phyloP scores from a whole-genome alignment of 2,329 filamentous ascomycete species.

The Microcyclosporella mali region DNA sequence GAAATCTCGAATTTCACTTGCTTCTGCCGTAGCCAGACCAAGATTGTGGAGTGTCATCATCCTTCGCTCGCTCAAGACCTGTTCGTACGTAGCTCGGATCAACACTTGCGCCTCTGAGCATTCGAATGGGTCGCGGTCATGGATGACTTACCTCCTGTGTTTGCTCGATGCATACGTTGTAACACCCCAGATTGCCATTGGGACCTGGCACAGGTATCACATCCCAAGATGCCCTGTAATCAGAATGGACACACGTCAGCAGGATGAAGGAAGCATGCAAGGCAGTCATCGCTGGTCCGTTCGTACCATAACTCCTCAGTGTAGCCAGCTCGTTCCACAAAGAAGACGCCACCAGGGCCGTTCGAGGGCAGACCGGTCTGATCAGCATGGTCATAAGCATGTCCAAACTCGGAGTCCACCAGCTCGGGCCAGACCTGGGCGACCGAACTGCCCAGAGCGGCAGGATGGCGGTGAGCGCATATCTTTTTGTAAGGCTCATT shows the following conservation, averaged over 20 bases:
- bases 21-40: conserved; percentile 9
- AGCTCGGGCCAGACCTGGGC: conserved; percentile 11
- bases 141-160: no score
- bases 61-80: conserved; percentile 15
- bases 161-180: conserved; percentile 13
- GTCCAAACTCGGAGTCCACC: conserved; percentile 1
- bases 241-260: no score
- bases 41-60: conserved; percentile 13
- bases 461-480: conserved; percentile 27
- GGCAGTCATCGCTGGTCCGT: no score
- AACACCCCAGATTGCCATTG: conserved; percentile 9
- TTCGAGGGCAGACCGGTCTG: conserved; percentile 12
- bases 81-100: no score
- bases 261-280: no score
- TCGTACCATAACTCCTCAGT: conserved; percentile 11
- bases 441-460: conserved; percentile 14
- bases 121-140: no score
- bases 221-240: conserved; percentile 10
- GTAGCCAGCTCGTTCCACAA: conserved; percentile 11
- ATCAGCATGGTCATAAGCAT: conserved; percentile 9
- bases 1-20: conserved; percentile 12
- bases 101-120: no score
- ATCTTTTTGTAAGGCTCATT: conserved; percentile 33
- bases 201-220: conserved; percentile 11
- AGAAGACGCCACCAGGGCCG: conserved; percentile 7